A percentile compares a stretch with the other conserved stretches of the same genome.
Conservation (phyloP, 2,329 filamentous ascomycete genomes). For the Fusarium sp. region DNA sequence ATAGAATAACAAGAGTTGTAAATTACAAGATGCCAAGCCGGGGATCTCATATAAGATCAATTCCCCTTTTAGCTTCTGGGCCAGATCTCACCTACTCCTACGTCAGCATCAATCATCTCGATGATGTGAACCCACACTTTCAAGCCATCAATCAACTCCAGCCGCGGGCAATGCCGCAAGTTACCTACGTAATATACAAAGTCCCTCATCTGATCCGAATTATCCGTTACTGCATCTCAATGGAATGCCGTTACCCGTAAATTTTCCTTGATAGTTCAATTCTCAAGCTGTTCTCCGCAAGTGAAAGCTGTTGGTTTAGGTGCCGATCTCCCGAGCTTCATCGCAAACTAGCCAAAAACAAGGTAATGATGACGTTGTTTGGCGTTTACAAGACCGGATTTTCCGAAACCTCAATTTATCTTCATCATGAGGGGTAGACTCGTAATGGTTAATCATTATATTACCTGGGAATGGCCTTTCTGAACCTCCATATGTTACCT, state of each 20-base stretch:
- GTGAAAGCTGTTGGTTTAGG: not conserved
- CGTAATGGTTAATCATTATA: not conserved
- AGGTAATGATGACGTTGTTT: constrained; percentile 39
- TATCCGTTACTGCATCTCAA: constrained; percentile 13
- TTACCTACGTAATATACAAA: not conserved
- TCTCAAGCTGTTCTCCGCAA: not conserved
- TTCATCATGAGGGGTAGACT: constrained; percentile 9
- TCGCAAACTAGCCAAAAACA: not conserved
- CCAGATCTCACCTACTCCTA: constrained; percentile 10
- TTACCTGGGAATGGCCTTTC: not conserved
- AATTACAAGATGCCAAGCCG: not conserved
- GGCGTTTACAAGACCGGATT: constrained; percentile 8
- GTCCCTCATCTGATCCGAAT: constrained; percentile 17
- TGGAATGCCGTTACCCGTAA: constrained; percentile 28
- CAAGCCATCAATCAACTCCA: constrained; percentile 17
- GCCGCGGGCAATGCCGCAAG: constrained; percentile 8
- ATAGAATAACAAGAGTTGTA: not conserved
- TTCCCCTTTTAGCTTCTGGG: not conserved
- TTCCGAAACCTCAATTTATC: constrained; percentile 9
- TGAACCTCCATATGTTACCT: constrained; percentile 3
- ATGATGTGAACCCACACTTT: constrained; percentile 41
- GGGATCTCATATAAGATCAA: constrained; percentile 7
- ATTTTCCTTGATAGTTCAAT: constrained; percentile 16
- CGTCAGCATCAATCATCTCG: constrained; percentile 37
- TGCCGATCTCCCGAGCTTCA: constrained; percentile 40